Evolutionary conservation across 2,329 filamentous ascomycete species (phyloP).

Genomic region (Cryphonectria nitschkei): DNA sequence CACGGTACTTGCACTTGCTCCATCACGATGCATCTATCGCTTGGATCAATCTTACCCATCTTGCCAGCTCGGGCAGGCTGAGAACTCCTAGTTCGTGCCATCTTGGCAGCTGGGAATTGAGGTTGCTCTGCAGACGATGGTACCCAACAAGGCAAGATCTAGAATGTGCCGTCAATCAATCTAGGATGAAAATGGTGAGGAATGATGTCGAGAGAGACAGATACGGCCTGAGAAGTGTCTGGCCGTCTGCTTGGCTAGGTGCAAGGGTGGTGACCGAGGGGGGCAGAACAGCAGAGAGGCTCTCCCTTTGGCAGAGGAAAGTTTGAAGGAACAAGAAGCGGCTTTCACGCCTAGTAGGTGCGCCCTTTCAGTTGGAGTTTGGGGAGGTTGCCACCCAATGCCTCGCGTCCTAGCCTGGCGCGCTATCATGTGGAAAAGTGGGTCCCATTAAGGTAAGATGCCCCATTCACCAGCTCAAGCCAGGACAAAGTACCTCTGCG

Average conservation of each 20-base stretch:
- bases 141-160: neutral
- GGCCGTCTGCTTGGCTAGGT: neutral
- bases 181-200: neutral
- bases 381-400: conserved; percentile 16
- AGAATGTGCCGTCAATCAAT: neutral
- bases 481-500: neutral
- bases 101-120: neutral
- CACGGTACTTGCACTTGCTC: neutral
- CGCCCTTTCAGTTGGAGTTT: conserved; percentile 6
- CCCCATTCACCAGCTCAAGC: neutral
- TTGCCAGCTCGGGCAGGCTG: conserved; percentile 10
- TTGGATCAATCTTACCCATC: conserved; percentile 9
- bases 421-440: conserved; percentile 19
- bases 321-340: neutral
- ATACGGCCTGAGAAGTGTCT: neutral
- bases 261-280: neutral
- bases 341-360: neutral
- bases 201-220: neutral
- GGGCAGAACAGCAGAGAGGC: neutral
- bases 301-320: neutral
- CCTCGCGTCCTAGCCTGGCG: conserved; percentile 12
- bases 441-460: conserved; percentile 7
- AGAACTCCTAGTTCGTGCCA: conserved; percentile 26
- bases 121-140: neutral
- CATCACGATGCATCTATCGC: neutral